Conservation (phyloP, 2,329 filamentous ascomycete species). For the Aspergillus eucalypticola region DNA sequence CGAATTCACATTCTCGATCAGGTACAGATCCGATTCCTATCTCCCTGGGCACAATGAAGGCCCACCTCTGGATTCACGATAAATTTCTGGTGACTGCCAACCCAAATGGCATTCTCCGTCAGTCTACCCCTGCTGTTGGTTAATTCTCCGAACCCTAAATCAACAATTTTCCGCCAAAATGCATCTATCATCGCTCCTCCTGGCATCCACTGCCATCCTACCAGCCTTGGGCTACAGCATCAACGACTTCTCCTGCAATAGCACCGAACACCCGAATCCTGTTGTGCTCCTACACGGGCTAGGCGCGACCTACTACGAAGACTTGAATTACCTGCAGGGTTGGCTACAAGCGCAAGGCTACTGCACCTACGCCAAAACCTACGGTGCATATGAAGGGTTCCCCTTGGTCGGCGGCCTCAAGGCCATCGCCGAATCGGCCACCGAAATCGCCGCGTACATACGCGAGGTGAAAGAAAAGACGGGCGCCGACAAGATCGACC, state of each 20-base stretch:
- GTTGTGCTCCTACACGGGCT: conserved; percentile 41
- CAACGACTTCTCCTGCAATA: conserved; percentile 40
- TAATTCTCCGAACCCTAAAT: background rate
- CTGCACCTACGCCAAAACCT: conserved; percentile 47
- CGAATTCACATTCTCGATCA: background rate
- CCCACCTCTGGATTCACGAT: background rate
- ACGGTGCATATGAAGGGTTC: conserved; percentile 42
- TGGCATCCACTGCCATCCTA: conserved; percentile 10
- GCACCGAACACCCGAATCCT: conserved; percentile 31
- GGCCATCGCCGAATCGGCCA: conserved; percentile 41
- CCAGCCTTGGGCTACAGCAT: conserved; percentile 23
- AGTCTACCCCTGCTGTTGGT: background rate
- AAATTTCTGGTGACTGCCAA: background rate
- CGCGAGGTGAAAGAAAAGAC: conserved; percentile 38
- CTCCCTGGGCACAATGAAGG: background rate
- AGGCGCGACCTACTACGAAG: conserved; percentile 41
- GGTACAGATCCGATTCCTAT: background rate
- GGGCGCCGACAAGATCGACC: conserved; percentile 40
- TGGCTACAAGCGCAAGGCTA: conserved; percentile 41
- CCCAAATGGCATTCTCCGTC: background rate
- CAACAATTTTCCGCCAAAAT: conserved; percentile 8
- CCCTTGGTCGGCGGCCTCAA: conserved; percentile 43
- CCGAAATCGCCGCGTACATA: conserved; percentile 44
- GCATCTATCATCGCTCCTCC: conserved; percentile 20
- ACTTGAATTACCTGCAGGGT: conserved; percentile 38